A percentile compares a stretch with the other conserved stretches of the same genome.
phyloP scores from a whole-genome alignment of 1,139 yeast genomes.

The Taphrina deformans region DNA sequence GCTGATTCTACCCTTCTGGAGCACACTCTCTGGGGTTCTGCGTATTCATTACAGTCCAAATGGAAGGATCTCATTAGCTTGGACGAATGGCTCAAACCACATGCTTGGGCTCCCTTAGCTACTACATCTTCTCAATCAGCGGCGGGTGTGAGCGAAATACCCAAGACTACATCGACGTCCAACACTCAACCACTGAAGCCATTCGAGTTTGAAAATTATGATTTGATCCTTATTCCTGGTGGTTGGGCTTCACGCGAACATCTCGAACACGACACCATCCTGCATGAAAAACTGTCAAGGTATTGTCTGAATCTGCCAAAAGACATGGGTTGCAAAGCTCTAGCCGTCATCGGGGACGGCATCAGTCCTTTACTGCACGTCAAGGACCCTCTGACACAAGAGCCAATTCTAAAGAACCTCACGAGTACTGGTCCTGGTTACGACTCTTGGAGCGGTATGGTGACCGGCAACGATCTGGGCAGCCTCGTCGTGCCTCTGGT shows the following conservation, averaged over 20 bases:
- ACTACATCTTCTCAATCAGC: not conserved
- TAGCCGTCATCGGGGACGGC: constrained; percentile 26
- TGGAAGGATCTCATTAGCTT: constrained; percentile 21
- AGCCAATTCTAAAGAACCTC: constrained; percentile 8
- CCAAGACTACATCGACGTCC: not conserved
- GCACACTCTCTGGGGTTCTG: constrained; percentile 16
- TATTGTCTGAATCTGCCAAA: constrained; percentile 13
- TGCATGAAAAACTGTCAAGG: constrained; percentile 13
- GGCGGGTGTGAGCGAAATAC: not conserved
- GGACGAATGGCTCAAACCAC: constrained; percentile 28
- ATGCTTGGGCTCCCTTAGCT: constrained; percentile 21
- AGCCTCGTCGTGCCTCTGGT: constrained; percentile 5
- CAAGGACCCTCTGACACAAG: constrained; percentile 20
- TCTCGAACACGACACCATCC: constrained; percentile 14
- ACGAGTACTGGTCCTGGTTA: constrained; percentile 21
- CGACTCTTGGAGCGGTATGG: constrained; percentile 26
- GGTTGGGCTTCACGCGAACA: constrained; percentile 25
- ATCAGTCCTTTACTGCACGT: constrained; percentile 22
- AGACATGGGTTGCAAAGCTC: constrained; percentile 15
- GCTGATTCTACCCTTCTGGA: constrained; percentile 19
- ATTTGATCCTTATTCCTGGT: constrained; percentile 21
- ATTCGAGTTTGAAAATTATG: constrained; percentile 16
- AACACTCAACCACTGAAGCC: not conserved
- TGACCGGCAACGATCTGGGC: constrained; percentile 22
- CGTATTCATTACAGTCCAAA: constrained; percentile 1